phyloP scores from a whole-genome alignment of 2,329 filamentous ascomycete genomes.

The Colletotrichum cordylinicola region DNA sequence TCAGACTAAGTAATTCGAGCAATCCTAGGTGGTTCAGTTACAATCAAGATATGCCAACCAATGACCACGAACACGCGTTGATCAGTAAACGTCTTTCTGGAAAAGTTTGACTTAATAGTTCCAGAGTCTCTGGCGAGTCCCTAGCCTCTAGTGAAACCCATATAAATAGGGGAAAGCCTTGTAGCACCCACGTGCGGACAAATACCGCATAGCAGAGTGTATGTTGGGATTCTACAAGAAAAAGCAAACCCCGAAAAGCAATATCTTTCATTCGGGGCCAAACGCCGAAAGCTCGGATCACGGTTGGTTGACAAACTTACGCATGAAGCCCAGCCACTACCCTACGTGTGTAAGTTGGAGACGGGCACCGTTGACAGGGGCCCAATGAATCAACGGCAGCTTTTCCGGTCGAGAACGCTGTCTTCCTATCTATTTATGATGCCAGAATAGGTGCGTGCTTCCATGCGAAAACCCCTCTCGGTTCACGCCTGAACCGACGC shows the following conservation, averaged over 20 bases:
- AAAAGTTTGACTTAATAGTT: background rate
- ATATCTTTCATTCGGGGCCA: background rate
- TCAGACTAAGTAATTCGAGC: background rate
- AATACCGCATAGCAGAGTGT: background rate
- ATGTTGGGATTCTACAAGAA: background rate
- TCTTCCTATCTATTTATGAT: background rate
- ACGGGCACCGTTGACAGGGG: background rate
- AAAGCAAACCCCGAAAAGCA: background rate
- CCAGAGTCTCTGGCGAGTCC: background rate
- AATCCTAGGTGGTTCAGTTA: fast-evolving
- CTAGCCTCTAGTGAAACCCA: background rate
- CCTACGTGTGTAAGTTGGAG: background rate
- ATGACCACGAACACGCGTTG: background rate
- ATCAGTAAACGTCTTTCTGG: too few relatives aligned
- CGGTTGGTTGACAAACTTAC: background rate
- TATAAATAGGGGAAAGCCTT: background rate
- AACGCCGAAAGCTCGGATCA: background rate
- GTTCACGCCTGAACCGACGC: background rate
- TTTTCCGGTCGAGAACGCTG: background rate
- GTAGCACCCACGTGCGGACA: background rate
- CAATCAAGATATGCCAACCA: background rate
- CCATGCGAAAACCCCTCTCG: background rate
- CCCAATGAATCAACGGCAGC: background rate
- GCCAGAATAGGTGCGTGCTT: background rate
- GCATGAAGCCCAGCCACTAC: background rate